Evolutionary conservation across 768 basidiomycete genomes (phyloP).

Genomic region (Gelatoporia subvermispora): DNA sequence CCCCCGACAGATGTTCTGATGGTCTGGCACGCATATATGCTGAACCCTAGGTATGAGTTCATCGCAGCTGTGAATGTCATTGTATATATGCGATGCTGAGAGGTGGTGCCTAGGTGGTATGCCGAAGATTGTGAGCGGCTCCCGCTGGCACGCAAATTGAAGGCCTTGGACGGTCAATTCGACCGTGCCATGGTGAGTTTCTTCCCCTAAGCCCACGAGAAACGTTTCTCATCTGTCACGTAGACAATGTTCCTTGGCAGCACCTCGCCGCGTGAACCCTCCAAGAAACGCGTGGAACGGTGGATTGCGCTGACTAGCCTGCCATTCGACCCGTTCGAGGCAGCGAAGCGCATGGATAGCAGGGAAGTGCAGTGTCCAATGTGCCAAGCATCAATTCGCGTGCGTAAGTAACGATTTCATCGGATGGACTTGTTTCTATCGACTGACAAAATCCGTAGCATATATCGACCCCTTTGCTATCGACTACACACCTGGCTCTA

Average conservation of each 20-base stretch:
- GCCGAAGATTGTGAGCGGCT: slow-evolving; percentile 20
- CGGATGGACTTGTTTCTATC: background rate
- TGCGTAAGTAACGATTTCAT: slow-evolving; percentile 31
- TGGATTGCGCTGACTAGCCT: slow-evolving; percentile 20
- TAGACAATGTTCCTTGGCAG: slow-evolving; percentile 18
- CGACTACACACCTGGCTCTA: slow-evolving; percentile 48
- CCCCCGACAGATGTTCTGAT: slow-evolving; percentile 38
- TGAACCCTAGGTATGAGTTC: slow-evolving; percentile 31
- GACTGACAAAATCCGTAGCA: background rate
- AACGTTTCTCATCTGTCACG: background rate
- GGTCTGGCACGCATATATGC: slow-evolving; percentile 39
- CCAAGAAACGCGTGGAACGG: slow-evolving; percentile 1
- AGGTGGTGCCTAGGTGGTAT: slow-evolving; percentile 20
- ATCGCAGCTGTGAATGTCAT: too few relatives aligned
- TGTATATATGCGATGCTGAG: too few relatives aligned
- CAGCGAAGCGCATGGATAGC: slow-evolving; percentile 19
- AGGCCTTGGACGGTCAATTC: slow-evolving; percentile 2
- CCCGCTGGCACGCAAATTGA: slow-evolving; percentile 2
- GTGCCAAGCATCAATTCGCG: slow-evolving; percentile 24
- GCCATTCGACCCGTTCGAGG: slow-evolving; percentile 31
- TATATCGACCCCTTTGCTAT: slow-evolving; percentile 1
- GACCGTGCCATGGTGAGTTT: slow-evolving; percentile 8
- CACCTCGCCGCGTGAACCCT: slow-evolving; percentile 11
- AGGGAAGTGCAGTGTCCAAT: slow-evolving; percentile 31
- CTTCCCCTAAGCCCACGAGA: background rate